Conservation (phyloP, 768 basidiomycete genomes). For the Hemileccinum rubropunctum region DNA sequence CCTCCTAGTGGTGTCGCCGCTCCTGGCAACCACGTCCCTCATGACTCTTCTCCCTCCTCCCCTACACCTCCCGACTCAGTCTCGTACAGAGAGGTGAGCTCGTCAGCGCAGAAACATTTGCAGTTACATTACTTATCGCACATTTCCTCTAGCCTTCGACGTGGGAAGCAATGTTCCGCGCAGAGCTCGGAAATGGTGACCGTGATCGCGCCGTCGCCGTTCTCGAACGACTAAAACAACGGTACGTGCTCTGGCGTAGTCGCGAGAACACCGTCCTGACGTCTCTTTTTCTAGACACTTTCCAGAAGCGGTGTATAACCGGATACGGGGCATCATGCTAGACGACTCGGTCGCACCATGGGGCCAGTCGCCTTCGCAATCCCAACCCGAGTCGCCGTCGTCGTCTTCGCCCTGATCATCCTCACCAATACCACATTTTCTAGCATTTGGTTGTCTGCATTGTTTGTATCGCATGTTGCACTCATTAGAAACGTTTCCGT, state of each 20-base stretch:
- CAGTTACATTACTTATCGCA: no score
- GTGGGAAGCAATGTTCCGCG: slow-evolving; percentile 94
- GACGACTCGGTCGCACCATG: slow-evolving; percentile 58
- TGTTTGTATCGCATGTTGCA: no score
- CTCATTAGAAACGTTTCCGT: no score
- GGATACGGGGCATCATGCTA: slow-evolving; percentile 78
- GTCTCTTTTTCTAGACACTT: slow-evolving; percentile 50
- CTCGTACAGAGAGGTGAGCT: slow-evolving; percentile 32
- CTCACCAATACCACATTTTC: no score
- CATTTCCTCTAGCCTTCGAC: slow-evolving; percentile 65
- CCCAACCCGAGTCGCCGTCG: slow-evolving; percentile 11
- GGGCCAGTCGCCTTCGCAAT: slow-evolving; percentile 22
- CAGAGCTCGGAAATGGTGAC: slow-evolving; percentile 79
- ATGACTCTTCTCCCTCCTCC: slow-evolving; percentile 41
- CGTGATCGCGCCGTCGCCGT: slow-evolving; percentile 66
- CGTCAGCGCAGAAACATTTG: no score
- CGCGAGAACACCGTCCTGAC: neutral
- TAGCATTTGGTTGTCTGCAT: no score
- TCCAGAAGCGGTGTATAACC: slow-evolving; percentile 74
- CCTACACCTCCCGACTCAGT: slow-evolving; percentile 39
- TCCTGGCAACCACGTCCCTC: slow-evolving; percentile 80
- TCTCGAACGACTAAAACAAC: slow-evolving; percentile 66
- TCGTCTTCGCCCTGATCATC: neutral
- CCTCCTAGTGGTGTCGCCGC: slow-evolving; percentile 84
- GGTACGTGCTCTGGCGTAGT: slow-evolving; percentile 39